Evolutionary conservation across 106 monocot species (phyloP), one percentile per base, ranked within the genome.

Genomic region (Agapanthus africanus): DNA sequence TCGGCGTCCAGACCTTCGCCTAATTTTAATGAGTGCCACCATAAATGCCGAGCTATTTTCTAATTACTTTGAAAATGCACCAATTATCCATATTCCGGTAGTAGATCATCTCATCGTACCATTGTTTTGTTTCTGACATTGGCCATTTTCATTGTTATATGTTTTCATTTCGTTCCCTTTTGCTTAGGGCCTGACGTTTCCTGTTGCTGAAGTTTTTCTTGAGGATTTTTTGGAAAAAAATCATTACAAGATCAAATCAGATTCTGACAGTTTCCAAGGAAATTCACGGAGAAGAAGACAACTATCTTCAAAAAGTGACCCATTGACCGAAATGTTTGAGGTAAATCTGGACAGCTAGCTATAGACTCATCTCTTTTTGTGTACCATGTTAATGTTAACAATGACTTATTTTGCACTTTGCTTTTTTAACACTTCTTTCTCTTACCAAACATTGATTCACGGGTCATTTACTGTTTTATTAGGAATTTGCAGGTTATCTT

Each of bases 21-120:
- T 97, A 63, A 89, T 97, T 65, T 70, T 97, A 44, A 97, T 89
- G 91, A 97, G 95, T 86, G 95, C 95, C 18, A 97, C 95, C 4
- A 86, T 97, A 52, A 97, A 97, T 84, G 91, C 95, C 15, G 84
- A 91, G 65, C 72, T 89, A 13, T 97, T 97, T 63, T 97, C 95
- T 4, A 86, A 83, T 49, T 97, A 97, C 71, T 97, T 97, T 75
- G 86, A 86, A 73, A 74, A 84, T 78, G 83, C 91, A 51, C 95
- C 88, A 59, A 62, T 86, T 26, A 91, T 97, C 39, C 91, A 97
- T 69, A 97, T 97, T 60, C 95, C 86, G 76, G 95, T 97, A 95
- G 23, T 33, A 18, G 77, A 46, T 25, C 33, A 19, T 62, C 13
- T 16, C 42, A 54, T 21, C 23, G 13, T 32, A n/a, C n/a, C n/a